Evolutionary conservation across 179 eudicot genomes (phyloP), one percentile per base, ranked within the genome.

Genomic region (Beta macrorhiza): DNA sequence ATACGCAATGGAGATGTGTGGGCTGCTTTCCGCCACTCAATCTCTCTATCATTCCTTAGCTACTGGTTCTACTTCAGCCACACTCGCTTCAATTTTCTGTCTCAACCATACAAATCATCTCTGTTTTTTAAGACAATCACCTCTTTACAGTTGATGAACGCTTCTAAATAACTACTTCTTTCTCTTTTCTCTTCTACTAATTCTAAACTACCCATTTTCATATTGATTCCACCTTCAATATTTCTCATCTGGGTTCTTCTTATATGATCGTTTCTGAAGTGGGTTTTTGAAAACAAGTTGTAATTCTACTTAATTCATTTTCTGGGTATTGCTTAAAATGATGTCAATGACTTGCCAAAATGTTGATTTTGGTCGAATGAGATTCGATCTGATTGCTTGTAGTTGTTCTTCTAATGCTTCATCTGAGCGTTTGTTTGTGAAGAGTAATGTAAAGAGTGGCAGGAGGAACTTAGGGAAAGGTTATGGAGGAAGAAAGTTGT

Each of bases 261-360:
- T 83, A 63, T 62, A 86, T 83, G 80, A 22, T 78, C 65, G 37
- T 88, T 87, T 85, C 14, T 83, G 73, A 83, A 70, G 75, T 81
- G 86, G 89, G 84, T 55, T 82, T 80, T 86, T 79, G 47, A 67
- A 59, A 72, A 37, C 42, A 22, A 42, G 15, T 51, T 67, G 55
- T 67, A 79, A 11, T 83, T 87, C 80, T 55, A 44, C 49, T 67
- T 25, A 52, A 37, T 80, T 72, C 20, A 53, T 14, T 45, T 79
- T 53, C 65, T 83, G 82, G 87, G 81, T 72, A 58, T 84, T 87
- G 49, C 58, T 67, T 42, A 90, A 72, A 87, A 92, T 89, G 97
- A 87, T 90, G 90, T 84, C 91, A 69, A 87, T 91, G 87, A 89
- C 91, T 70, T 88, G 91, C 86, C 86, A 83, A 78, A 94, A 88